A percentile compares a stretch with the other conserved stretches of the same genome.
These are phyloP conservation scores for Cucurbita argyrosperma DNA, from an alignment of 306 rosid genomes.

Conservation along the genomic window DNA sequence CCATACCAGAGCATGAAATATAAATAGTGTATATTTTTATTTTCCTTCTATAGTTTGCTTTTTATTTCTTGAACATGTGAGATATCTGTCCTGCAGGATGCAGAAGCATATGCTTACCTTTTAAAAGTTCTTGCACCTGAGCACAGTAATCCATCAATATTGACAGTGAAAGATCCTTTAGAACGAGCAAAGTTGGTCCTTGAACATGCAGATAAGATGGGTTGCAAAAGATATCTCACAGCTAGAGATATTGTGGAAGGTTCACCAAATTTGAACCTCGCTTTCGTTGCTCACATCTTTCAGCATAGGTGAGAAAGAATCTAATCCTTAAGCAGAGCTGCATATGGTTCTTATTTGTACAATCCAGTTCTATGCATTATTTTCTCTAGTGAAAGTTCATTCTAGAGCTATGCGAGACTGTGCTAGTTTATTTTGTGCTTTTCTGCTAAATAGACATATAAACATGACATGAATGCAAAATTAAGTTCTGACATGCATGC, in stretches of 20 bases:
- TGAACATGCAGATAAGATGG: constrained; percentile 90
- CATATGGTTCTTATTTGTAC: not conserved
- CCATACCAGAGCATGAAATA: not conserved
- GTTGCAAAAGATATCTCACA: constrained; percentile 82
- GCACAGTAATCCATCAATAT: constrained; percentile 56
- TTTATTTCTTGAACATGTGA: not conserved
- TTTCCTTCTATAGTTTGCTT: not conserved
- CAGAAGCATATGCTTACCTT: constrained; percentile 89
- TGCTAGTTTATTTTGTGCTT: not conserved
- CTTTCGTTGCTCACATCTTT: constrained; percentile 92
- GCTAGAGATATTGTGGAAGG: constrained; percentile 93
- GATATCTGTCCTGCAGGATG: constrained; percentile 49
- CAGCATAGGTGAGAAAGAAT: constrained; percentile 66
- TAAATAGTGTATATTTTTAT: not conserved
- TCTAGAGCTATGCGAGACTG: not conserved
- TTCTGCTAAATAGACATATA: not conserved
- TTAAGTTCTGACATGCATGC: not conserved
- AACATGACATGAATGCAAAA: not conserved
- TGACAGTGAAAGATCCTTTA: constrained; percentile 47
- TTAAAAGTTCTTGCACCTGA: constrained; percentile 91
- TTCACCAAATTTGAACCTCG: constrained; percentile 94
- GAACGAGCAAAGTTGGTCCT: constrained; percentile 88
- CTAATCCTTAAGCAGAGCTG: constrained; percentile 6
- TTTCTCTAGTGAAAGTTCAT: not conserved
- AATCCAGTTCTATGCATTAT: not conserved